Conservation (phyloP, 805 yeast genomes). For the Metschnikowia lochheadii region DNA sequence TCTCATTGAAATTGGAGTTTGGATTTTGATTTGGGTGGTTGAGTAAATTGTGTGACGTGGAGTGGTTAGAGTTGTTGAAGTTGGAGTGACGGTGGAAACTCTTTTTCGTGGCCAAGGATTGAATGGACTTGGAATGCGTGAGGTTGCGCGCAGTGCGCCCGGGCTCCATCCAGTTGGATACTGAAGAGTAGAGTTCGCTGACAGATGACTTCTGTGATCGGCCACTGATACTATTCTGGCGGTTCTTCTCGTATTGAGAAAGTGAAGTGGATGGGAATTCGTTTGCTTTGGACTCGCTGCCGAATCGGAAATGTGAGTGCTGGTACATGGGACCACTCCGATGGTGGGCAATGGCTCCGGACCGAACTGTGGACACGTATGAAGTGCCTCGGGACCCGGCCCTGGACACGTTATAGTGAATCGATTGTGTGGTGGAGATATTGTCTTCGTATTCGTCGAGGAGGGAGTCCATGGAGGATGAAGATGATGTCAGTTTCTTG, state of each 20-base stretch:
- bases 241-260: constrained; percentile 31
- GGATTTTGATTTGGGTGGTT: neutral
- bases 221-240: constrained; percentile 15
- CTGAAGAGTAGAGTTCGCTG: constrained; percentile 40
- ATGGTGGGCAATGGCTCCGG: neutral
- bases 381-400: constrained; percentile 28
- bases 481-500: constrained; percentile 7
- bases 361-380: constrained; percentile 14
- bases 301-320: neutral
- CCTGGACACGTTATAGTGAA: constrained; percentile 21
- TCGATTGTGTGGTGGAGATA: constrained; percentile 26
- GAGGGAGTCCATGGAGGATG: constrained; percentile 36
- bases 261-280: constrained; percentile 34
- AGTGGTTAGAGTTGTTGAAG: neutral
- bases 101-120: constrained; percentile 12
- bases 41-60: neutral
- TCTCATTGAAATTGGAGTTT: neutral
- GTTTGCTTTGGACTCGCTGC: constrained; percentile 6
- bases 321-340: neutral
- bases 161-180: constrained; percentile 54
- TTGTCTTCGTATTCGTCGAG: constrained; percentile 44
- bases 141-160: constrained; percentile 9
- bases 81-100: neutral
- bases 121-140: constrained; percentile 14
- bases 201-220: constrained; percentile 36